Conservation (phyloP, 257 asterid species). For the Vinca minor region DNA sequence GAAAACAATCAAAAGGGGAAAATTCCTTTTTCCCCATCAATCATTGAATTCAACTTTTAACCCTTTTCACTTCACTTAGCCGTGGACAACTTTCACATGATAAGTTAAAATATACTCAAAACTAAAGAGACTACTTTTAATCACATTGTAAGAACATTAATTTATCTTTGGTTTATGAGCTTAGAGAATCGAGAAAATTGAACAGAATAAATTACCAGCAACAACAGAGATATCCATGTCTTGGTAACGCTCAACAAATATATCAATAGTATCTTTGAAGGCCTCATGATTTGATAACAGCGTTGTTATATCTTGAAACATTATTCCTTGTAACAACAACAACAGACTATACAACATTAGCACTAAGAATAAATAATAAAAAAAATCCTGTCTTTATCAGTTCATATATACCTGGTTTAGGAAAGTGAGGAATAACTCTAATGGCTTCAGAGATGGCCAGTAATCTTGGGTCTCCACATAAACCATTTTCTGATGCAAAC, state of each 20-base stretch:
- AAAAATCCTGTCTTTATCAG: background rate
- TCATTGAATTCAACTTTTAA: constrained; percentile 14
- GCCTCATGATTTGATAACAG: constrained; percentile 64
- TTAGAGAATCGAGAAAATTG: too few species aligned
- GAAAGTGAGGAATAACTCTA: constrained; percentile 78
- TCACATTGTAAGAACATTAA: constrained; percentile 5
- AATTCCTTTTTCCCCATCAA: constrained; percentile 14
- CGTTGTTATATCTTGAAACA: constrained; percentile 84
- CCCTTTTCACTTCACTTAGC: background rate
- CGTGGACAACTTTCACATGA: too few species aligned
- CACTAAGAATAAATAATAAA: background rate
- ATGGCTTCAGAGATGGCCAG: constrained; percentile 58
- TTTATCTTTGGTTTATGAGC: too few species aligned
- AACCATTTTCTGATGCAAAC: constrained; percentile 84
- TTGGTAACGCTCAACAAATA: constrained; percentile 74
- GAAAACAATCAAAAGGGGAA: background rate
- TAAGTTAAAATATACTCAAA: constrained; percentile 13
- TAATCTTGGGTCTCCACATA: constrained; percentile 69
- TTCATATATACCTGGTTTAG: constrained; percentile 54
- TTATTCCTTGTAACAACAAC: constrained; percentile 45
- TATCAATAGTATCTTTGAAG: constrained; percentile 67
- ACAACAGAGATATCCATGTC: constrained; percentile 75
- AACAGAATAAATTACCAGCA: constrained; percentile 58
- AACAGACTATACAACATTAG: background rate
- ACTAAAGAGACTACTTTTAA: background rate